phyloP scores from a whole-genome alignment of 2,329 filamentous ascomycete species.

The Xylaria sp. region DNA sequence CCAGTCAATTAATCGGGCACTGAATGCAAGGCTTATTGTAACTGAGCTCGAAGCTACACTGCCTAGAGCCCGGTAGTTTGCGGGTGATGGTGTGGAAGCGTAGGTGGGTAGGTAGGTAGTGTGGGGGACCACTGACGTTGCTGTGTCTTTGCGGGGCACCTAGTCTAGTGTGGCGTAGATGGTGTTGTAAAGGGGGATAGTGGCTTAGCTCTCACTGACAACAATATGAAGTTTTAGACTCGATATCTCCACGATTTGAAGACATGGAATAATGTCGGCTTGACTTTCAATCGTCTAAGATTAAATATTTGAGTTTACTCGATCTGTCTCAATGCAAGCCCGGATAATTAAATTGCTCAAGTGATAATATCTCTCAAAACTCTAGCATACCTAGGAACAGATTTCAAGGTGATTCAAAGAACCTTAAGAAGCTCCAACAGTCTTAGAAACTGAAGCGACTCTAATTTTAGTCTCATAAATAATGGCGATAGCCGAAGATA shows the following conservation, averaged over 20 bases:
- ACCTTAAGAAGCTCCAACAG: neutral
- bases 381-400: conserved; percentile 13
- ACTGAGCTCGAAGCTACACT: conserved; percentile 23
- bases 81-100: conserved; percentile 25
- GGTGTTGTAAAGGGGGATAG: too few relatives aligned
- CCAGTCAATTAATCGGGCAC: conserved; percentile 16
- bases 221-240: too few relatives aligned
- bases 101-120: neutral
- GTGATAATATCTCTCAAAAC: conserved; percentile 1
- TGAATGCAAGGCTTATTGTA: conserved; percentile 9
- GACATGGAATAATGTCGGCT: neutral
- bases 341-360: neutral
- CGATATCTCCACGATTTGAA: neutral
- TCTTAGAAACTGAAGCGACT: neutral
- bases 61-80: conserved; percentile 6
- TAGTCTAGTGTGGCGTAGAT: conserved; percentile 18
- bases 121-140: conserved; percentile 18
- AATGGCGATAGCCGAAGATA: too few relatives aligned
- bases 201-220: too few relatives aligned
- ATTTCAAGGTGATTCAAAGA: neutral
- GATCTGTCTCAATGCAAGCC: neutral
- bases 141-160: conserved; percentile 14
- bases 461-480: neutral
- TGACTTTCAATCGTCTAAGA: too few relatives aligned
- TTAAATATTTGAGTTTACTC: neutral